Percentiles rank a stretch among this genome's conserved stretches.
phyloP scores from a whole-genome alignment of 495 filamentous ascomycete genomes.

The Astrothelium macrocarpum region DNA sequence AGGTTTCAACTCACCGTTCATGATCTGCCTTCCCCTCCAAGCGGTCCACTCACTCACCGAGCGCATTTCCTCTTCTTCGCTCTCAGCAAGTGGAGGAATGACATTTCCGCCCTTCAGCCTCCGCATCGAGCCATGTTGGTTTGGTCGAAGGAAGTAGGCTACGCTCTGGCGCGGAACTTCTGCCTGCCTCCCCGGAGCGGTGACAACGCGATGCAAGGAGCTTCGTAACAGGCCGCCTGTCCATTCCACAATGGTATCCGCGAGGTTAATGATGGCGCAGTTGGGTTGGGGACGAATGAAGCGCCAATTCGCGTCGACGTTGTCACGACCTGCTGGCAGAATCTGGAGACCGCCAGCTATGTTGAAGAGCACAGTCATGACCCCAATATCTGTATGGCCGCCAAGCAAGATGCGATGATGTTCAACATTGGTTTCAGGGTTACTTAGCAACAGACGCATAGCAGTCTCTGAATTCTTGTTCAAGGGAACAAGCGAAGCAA shows the following conservation, averaged over 20 bases:
- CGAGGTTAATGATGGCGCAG: slow-evolving; percentile 53
- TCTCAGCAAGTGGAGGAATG: slow-evolving; percentile 6
- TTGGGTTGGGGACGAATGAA: slow-evolving; percentile 51
- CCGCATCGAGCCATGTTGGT: slow-evolving; percentile 3
- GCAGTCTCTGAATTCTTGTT: slow-evolving; percentile 8
- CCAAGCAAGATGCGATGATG: neutral
- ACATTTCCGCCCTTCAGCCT: slow-evolving; percentile 10
- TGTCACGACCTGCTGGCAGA: slow-evolving; percentile 29
- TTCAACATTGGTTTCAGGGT: neutral
- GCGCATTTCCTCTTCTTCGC: slow-evolving; percentile 8
- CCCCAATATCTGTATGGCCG: slow-evolving; percentile 34
- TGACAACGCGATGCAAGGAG: slow-evolving; percentile 54
- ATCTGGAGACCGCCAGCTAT: slow-evolving; percentile 52
- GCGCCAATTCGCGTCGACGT: slow-evolving; percentile 34
- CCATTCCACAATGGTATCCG: slow-evolving; percentile 55
- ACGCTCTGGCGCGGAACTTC: slow-evolving; percentile 7
- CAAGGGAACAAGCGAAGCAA: slow-evolving; percentile 2
- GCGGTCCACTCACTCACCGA: slow-evolving; percentile 8
- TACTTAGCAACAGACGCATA: neutral
- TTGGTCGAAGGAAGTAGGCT: slow-evolving; percentile 8
- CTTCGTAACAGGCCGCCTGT: slow-evolving; percentile 48
- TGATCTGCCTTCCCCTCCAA: slow-evolving; percentile 11
- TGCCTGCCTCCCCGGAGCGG: slow-evolving; percentile 45
- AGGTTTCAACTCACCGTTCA: slow-evolving; percentile 11
- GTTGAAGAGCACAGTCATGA: slow-evolving; percentile 39